These are phyloP conservation scores for Albatrellus sp. DNA, from an alignment of 1,284 basidiomycete genomes.

Conservation along the genomic window DNA sequence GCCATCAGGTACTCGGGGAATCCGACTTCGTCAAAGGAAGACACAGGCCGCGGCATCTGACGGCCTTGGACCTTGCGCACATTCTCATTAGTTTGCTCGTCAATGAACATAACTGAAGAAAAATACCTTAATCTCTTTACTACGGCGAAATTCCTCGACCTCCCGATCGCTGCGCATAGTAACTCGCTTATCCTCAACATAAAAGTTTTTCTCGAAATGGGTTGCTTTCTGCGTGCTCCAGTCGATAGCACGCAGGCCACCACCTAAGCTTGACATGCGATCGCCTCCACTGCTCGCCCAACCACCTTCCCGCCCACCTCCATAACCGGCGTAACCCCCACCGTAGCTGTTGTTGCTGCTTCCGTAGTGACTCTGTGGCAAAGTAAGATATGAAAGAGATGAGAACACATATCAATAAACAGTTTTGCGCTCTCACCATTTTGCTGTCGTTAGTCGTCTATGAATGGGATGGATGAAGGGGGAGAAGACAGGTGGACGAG, in stretches of 20 bases:
- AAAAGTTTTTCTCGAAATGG: constrained; percentile 95
- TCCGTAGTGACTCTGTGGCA: constrained; percentile 7
- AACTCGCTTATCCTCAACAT: constrained; percentile 86
- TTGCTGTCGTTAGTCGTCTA: no score
- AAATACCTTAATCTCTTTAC: constrained; percentile 79
- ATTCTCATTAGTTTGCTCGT: neutral
- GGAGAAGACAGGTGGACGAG: constrained; percentile 1
- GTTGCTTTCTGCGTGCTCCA: constrained; percentile 69
- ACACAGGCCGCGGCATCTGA: constrained; percentile 82
- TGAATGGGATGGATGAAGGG: no score
- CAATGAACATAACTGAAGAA: constrained; percentile 4
- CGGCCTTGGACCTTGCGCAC: constrained; percentile 70
- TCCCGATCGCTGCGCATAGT: constrained; percentile 72
- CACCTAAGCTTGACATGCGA: constrained; percentile 78
- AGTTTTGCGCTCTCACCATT: no score
- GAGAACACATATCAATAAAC: neutral
- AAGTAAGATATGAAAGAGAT: neutral
- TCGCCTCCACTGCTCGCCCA: constrained; percentile 53
- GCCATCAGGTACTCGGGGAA: constrained; percentile 94
- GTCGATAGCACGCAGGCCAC: constrained; percentile 75
- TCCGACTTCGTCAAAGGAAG: constrained; percentile 87
- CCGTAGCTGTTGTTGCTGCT: constrained; percentile 15
- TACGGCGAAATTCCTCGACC: constrained; percentile 75
- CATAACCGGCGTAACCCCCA: constrained; percentile 15
- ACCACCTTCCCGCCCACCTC: constrained; percentile 34